A percentile compares a stretch with the other conserved stretches of the same genome.
Conservation (phyloP, 495 filamentous ascomycete species). For the Cetradonia linearis region DNA sequence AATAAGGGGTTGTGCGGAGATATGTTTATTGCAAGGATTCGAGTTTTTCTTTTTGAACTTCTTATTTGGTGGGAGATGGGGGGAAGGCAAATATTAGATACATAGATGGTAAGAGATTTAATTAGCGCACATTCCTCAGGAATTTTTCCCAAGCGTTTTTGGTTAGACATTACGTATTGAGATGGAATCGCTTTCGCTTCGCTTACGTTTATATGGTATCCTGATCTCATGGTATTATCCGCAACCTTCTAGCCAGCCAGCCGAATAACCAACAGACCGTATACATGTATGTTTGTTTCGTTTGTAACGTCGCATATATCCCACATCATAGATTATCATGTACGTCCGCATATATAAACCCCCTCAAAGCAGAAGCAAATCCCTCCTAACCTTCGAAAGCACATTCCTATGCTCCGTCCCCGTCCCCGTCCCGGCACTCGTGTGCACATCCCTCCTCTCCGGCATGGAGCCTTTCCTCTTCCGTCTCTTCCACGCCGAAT, state of each 20-base stretch:
- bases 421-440: background rate
- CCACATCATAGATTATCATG: background rate
- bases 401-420: background rate
- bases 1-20: too few relatives aligned
- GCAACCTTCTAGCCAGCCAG: too few relatives aligned
- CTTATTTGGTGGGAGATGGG: too few relatives aligned
- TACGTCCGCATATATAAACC: constrained; percentile 1
- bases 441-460: background rate
- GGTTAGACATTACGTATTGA: background rate
- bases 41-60: too few relatives aligned
- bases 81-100: too few relatives aligned
- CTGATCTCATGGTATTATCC: background rate
- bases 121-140: background rate
- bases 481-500: constrained; percentile 14
- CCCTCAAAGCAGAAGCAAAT: constrained; percentile 13
- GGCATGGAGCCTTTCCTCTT: constrained; percentile 12
- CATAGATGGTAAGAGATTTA: too few relatives aligned
- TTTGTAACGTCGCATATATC: constrained; percentile 10
- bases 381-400: background rate
- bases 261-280: background rate
- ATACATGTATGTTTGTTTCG: background rate
- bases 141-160: background rate
- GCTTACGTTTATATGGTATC: background rate
- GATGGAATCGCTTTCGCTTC: background rate
- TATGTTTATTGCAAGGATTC: too few relatives aligned